Evolutionary conservation across 2,329 filamentous ascomycete species (phyloP).

Genomic region (Fusarium irregulare): DNA sequence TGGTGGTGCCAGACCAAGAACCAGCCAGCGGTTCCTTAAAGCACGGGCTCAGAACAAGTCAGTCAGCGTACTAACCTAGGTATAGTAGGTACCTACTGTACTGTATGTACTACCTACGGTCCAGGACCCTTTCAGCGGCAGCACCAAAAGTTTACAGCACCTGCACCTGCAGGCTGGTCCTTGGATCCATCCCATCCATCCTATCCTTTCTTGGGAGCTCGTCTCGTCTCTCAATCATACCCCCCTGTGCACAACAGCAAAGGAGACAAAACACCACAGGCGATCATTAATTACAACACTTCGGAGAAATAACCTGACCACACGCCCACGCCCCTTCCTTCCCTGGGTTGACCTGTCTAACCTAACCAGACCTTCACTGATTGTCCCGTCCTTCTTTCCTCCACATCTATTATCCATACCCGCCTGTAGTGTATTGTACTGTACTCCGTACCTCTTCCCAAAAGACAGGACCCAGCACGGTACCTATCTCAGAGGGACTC

Average conservation of each 20-base stretch:
- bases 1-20: conserved; percentile 16
- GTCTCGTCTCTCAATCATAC: conserved; percentile 2
- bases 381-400: conserved; percentile 23
- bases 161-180: neutral
- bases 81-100: neutral
- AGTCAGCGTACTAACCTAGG: neutral
- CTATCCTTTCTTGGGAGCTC: neutral
- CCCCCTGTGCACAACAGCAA: conserved; percentile 21
- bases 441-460: neutral
- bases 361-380: conserved; percentile 2
- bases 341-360: conserved; percentile 13
- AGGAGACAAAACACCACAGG: conserved; percentile 26
- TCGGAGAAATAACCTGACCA: conserved; percentile 42
- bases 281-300: conserved; percentile 38
- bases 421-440: neutral
- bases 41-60: conserved; percentile 10
- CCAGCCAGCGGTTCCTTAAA: neutral
- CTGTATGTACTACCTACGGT: too few relatives aligned
- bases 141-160: neutral
- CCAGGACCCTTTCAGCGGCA: neutral
- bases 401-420: neutral
- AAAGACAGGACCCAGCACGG: conserved; percentile 25
- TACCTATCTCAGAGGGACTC: conserved; percentile 15
- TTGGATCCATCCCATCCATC: neutral
- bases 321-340: conserved; percentile 26